These are phyloP conservation scores for Chenopodium formosanum DNA, from an alignment of 148 eudicot species.

Conservation along the genomic window DNA sequence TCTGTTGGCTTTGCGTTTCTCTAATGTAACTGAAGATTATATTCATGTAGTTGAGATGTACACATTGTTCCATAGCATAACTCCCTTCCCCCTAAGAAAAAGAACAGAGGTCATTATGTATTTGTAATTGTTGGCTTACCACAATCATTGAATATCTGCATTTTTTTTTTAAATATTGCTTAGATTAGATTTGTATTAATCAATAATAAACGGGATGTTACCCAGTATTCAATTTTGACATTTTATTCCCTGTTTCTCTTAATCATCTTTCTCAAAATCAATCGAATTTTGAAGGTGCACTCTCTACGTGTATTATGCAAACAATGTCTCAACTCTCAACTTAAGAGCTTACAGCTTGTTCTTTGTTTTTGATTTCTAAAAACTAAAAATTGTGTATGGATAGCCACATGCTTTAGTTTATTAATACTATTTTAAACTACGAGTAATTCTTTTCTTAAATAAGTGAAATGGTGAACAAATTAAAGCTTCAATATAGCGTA, in stretches of 20 bases:
- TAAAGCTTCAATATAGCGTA: no score
- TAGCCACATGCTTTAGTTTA: no score
- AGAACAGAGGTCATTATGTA: not conserved
- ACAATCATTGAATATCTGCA: not conserved
- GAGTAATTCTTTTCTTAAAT: no score
- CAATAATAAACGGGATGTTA: not conserved
- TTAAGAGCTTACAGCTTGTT: no score
- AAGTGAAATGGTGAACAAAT: no score
- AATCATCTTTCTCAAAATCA: no score
- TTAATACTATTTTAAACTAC: no score
- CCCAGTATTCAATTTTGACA: not conserved
- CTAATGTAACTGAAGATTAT: not conserved
- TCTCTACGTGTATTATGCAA: no score
- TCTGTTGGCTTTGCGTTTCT: not conserved
- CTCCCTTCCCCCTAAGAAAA: not conserved
- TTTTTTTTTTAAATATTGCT: not conserved
- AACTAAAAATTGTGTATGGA: no score
- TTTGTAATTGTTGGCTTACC: not conserved
- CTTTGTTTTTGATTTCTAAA: no score
- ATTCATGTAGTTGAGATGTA: not conserved
- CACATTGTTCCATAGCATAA: slow-evolving; percentile 1
- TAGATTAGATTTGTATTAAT: not conserved
- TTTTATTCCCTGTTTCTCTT: not conserved
- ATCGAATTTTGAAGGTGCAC: no score
- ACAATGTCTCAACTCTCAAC: no score